Evolutionary conservation across 225 moss, liverwort and hornwort species (phyloP).

Genomic region (Pleurozium schreberi): DNA sequence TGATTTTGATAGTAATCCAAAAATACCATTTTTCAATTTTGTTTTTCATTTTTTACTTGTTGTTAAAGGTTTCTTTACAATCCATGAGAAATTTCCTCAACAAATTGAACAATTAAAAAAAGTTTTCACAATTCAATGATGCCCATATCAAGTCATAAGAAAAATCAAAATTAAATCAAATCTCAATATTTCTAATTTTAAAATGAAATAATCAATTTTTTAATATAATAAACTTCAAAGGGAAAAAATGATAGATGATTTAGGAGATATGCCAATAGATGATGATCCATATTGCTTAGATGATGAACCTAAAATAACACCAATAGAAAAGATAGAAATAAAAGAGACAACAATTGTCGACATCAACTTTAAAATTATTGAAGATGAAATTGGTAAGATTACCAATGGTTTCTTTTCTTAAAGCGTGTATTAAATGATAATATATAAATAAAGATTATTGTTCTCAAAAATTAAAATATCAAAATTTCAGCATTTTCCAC

Average conservation of each 20-base stretch:
- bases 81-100: too few relatives aligned
- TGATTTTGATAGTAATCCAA: too few relatives aligned
- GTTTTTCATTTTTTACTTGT: background rate
- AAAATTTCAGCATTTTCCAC: too few relatives aligned
- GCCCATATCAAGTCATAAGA: too few relatives aligned
- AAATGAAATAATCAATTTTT: background rate
- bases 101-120: background rate
- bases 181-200: too few relatives aligned
- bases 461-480: background rate
- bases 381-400: conserved; percentile 2
- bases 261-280: background rate
- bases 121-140: too few relatives aligned
- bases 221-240: background rate
- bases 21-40: background rate
- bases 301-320: background rate
- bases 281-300: conserved; percentile 31
- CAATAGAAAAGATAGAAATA: background rate
- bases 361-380: background rate
- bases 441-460: too few relatives aligned
- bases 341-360: background rate
- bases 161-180: background rate
- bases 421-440: fast-evolving
- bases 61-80: background rate
- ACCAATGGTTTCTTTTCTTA: fast-evolving
- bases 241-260: background rate